phyloP scores from a whole-genome alignment of 768 basidiomycete genomes.

The Cubamyces sp. region DNA sequence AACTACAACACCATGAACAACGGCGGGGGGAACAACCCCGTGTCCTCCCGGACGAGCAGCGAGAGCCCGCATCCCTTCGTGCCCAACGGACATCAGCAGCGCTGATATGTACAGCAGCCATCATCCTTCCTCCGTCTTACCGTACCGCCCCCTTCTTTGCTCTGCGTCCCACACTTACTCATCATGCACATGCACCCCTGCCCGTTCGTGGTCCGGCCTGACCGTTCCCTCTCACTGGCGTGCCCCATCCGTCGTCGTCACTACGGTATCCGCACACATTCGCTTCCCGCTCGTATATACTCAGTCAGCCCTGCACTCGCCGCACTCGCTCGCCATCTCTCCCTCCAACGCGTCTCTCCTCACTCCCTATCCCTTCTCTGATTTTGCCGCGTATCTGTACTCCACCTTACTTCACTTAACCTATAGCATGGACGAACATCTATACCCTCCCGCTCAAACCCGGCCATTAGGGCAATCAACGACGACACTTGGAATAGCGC shows the following conservation, averaged over 20 bases:
- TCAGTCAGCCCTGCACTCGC: constrained; percentile 1
- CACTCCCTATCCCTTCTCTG: constrained; percentile 9
- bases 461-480: constrained; percentile 26
- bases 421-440: constrained; percentile 31
- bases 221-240: constrained; percentile 12
- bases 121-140: constrained; percentile 3
- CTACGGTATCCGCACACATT: constrained; percentile 20
- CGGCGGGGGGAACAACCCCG: not conserved
- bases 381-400: constrained; percentile 30
- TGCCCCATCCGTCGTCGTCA: not conserved
- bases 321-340: not conserved
- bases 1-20: not conserved
- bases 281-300: constrained; percentile 16
- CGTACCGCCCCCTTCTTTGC: constrained; percentile 6
- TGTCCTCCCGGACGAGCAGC: constrained; percentile 33
- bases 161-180: constrained; percentile 16
- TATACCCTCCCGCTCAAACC: constrained; percentile 26
- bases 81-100: constrained; percentile 33
- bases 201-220: not conserved
- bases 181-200: constrained; percentile 1
- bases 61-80: constrained; percentile 33
- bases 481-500: constrained; percentile 20
- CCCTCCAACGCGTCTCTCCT: not conserved
- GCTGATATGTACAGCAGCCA: constrained; percentile 21
- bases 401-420: constrained; percentile 29